Base-by-base conservation (phyloP, 2,329 filamentous ascomycete species). In the Colletotrichum euphorbiae region DNA sequence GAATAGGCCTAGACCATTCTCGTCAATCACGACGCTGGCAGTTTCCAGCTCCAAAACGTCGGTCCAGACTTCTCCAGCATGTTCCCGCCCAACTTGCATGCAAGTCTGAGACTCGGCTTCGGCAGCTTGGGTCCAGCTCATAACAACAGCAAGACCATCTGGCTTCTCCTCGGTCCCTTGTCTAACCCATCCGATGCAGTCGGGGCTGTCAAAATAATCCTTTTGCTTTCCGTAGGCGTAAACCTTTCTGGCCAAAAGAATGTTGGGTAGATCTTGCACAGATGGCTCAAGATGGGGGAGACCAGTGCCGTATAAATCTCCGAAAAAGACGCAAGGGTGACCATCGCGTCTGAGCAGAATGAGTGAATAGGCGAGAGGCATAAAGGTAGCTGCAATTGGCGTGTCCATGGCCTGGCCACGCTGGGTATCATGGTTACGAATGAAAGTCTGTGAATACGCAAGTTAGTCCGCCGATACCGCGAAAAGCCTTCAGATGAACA, bases 351-450 rank as follows among this genome's bases (percentile, higher is more conserved):
- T 50, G 46, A 69, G 66, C 6, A 69, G 54, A 11, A 69, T 40
- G 11, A 69, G 54, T 5, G 61, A 33, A 15, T 69, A 69, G 6
- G 66, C 66, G 15, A 66, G 55, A 3, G 55, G 55, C 54, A 69
- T 60, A 31, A 69, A 69, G 6, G 17, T 31, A 15, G 33, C 36
- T n/a, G 40, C 52, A 28, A 69, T 66, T 8, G 61, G 33, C 2
- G 66, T 69, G 21, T 66, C 61, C 66, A 69, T 69, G n/a, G 62
- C 54, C n/a, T 69, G 66, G 42, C 66, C 66, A 17, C 57, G 51
- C 36, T 69, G 66, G 17, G 66, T 69, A 24, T 69, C 66, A 17
- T 69, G 66, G 15, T 69, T 69, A 11, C 62, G 66, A 43, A 69
- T 56, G n/a, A 69, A 69, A 17, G 66, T 69, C 66, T 66, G 2